Conservation (phyloP, 768 basidiomycete species). For the Boletus subcaerulescens region DNA sequence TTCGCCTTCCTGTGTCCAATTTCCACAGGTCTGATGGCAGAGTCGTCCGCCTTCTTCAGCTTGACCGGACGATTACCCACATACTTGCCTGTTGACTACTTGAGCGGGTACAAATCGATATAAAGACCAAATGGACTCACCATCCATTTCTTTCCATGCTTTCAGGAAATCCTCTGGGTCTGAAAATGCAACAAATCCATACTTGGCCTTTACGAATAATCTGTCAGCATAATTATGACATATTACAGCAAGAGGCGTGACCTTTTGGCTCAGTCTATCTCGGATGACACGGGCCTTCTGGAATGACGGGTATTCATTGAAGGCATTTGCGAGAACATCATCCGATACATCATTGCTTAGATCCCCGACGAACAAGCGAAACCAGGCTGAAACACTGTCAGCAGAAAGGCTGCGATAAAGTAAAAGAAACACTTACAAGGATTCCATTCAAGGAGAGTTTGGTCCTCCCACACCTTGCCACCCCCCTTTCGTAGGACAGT, state of each 20-base stretch:
- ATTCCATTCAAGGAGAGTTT: slow-evolving; percentile 96
- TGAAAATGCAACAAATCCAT: slow-evolving; percentile 95
- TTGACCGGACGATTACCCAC: slow-evolving; percentile 97
- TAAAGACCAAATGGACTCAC: slow-evolving; percentile 41
- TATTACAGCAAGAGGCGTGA: slow-evolving; percentile 23
- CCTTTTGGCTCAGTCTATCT: slow-evolving; percentile 92
- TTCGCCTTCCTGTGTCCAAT: slow-evolving; percentile 93
- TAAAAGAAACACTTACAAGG: slow-evolving; percentile 59
- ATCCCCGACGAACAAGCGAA: slow-evolving; percentile 95
- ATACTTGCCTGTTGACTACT: slow-evolving; percentile 72
- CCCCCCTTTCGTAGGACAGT: slow-evolving; percentile 95
- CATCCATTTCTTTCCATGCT: slow-evolving; percentile 99
- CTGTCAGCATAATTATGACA: background rate
- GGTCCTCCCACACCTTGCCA: slow-evolving; percentile 98
- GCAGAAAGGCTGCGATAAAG: background rate
- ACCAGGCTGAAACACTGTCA: slow-evolving; percentile 68
- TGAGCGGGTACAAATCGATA: slow-evolving; percentile 1
- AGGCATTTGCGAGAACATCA: slow-evolving; percentile 88
- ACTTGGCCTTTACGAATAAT: slow-evolving; percentile 68
- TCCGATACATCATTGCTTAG: slow-evolving; percentile 98
- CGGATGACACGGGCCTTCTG: slow-evolving; percentile 94
- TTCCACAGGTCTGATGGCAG: slow-evolving; percentile 83
- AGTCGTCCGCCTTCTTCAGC: slow-evolving; percentile 89
- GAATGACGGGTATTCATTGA: slow-evolving; percentile 91
- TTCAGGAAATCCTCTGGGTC: slow-evolving; percentile 98